Conservation (phyloP, 768 basidiomycete genomes). For the Brasilioporus rufonigricans region DNA sequence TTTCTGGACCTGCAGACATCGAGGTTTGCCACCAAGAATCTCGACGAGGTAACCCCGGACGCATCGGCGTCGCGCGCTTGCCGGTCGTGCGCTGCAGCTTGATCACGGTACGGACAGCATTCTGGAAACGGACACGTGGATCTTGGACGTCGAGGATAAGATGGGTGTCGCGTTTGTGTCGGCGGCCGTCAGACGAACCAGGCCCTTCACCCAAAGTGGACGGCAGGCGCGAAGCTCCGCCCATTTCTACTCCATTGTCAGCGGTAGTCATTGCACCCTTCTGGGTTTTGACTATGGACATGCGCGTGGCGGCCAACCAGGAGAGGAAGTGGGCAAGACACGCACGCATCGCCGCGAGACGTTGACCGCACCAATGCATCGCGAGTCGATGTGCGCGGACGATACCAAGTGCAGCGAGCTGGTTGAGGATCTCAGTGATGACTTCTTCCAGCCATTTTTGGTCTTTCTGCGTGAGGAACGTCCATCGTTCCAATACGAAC, state of each 20-base stretch:
- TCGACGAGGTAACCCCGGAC: conserved; percentile 25
- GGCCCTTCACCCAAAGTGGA: conserved; percentile 7
- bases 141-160: conserved; percentile 21
- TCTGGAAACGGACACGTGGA: conserved; percentile 36
- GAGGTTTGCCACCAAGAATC: conserved; percentile 29
- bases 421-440: conserved; percentile 24
- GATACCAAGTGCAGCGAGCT: conserved; percentile 18
- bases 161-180: conserved; percentile 3
- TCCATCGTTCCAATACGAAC: conserved; percentile 50
- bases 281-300: not conserved
- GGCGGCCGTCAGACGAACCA: not conserved
- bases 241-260: not conserved
- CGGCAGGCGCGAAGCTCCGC: not conserved
- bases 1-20: not conserved
- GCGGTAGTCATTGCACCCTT: not conserved
- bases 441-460: conserved; percentile 47
- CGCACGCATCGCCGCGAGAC: conserved; percentile 7
- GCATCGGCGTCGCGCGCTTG: conserved; percentile 18
- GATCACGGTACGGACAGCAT: conserved; percentile 42
- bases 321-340: conserved; percentile 11
- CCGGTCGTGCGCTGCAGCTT: conserved; percentile 35
- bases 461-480: conserved; percentile 42
- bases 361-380: conserved; percentile 22
- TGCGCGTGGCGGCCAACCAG: conserved; percentile 10
- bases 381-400: conserved; percentile 25